Base-by-base conservation (phyloP, 768 basidiomycete species). In the Boletus edulis region DNA sequence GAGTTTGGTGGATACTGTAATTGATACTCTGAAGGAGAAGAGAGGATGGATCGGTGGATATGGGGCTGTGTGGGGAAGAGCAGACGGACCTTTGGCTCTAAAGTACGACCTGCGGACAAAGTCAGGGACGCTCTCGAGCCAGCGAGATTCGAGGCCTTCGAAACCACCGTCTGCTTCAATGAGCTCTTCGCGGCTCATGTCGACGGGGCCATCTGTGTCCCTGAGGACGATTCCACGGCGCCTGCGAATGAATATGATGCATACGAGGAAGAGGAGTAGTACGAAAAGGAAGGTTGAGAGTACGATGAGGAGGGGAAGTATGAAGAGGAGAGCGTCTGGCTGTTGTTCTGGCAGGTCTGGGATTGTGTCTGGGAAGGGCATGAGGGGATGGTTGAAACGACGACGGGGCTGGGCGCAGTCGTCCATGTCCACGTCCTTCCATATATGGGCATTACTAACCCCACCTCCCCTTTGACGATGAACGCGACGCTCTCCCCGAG, bases 291-390 rank as follows among this genome's bases (percentile, higher is more conserved):
- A 89, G 6, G 93, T 93, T 22, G 91, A 88, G 34, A 98, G 82
- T 45, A 98, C 89, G 74, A 98, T 91, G 67, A 98, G 85, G 51
- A 99, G 81, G 27, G 96, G 96, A 7, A 99, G 82, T 55, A 99
- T 85, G 65, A 98, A 84, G 67, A 91, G 81, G 57, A 92, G 83
- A 31, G 88, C 82, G 65, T 91, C 88, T 32, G 69, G 58, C 18
- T 61, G 53, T 29, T 63, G 67, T 20, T 69, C 65, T 49, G 63
- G 54, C 40, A 49, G 44, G 46, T 69, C 41, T 20, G 29, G 29
- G 29, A 29, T 9, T 14, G 17, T 12, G 46, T 69, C 41, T 20
- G 29, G 29, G 29, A 29, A 3, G 22, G 17, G 14, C 22, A 31
- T 46, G 46, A 34, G 45, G 4, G 45, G 20, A 13, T 5, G 6